phyloP scores from a whole-genome alignment of 345 rosid genomes.

The Arabidopsis arenosa region DNA sequence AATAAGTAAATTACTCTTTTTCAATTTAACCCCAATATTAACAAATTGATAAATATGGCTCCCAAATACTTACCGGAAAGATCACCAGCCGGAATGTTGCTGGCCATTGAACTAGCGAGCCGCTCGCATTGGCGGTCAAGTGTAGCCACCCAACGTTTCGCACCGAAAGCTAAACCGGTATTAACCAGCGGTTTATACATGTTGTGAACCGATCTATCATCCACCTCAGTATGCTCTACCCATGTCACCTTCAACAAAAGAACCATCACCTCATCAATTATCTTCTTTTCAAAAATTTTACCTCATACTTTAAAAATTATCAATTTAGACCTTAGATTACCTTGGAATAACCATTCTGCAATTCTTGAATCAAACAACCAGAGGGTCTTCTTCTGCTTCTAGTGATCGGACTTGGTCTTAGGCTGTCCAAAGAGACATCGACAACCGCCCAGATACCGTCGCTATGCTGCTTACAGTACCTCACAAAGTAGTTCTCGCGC shows the following conservation, averaged over 20 bases:
- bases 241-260: conserved; percentile 63
- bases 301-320: background rate
- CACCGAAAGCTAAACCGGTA: conserved; percentile 83
- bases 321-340: conserved; percentile 41
- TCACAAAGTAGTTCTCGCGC: conserved; percentile 71
- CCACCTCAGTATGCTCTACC: conserved; percentile 90
- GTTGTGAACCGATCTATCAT: conserved; percentile 72
- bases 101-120: conserved; percentile 86
- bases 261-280: background rate
- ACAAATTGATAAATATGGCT: background rate
- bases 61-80: conserved; percentile 53
- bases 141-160: conserved; percentile 89
- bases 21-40: background rate
- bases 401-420: conserved; percentile 53
- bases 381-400: conserved; percentile 89
- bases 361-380: conserved; percentile 88
- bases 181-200: conserved; percentile 66
- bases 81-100: conserved; percentile 78
- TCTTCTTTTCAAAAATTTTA: background rate
- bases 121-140: conserved; percentile 92
- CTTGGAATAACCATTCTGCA: conserved; percentile 96
- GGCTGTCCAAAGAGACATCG: conserved; percentile 85
- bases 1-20: background rate
- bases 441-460: conserved; percentile 94
- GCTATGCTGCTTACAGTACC: conserved; percentile 78